These are phyloP conservation scores for Eucalyptus tenuipes DNA, from an alignment of 345 rosid species.

Conservation along the genomic window DNA sequence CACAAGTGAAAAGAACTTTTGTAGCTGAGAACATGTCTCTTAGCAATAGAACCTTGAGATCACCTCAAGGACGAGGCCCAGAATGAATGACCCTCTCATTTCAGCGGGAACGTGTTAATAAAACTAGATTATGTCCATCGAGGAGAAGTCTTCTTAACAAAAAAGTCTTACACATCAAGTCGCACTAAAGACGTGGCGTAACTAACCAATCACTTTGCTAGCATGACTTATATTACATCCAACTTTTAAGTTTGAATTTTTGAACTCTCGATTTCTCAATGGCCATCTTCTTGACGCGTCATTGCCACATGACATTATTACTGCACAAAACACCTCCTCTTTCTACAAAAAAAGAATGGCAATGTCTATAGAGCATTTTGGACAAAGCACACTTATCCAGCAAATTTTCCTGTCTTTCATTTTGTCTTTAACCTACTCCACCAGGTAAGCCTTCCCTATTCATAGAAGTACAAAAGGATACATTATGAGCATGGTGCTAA, in stretches of 20 bases:
- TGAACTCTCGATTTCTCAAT: background rate
- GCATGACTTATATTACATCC: background rate
- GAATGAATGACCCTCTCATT: background rate
- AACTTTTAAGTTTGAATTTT: background rate
- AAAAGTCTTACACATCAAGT: fast-evolving
- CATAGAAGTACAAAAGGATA: background rate
- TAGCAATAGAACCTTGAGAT: background rate
- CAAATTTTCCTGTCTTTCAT: background rate
- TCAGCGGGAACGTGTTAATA: background rate
- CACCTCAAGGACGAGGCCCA: background rate
- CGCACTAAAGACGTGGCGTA: fast-evolving
- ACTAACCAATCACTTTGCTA: background rate
- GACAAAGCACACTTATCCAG: background rate
- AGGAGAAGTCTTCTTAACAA: background rate
- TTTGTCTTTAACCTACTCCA: background rate
- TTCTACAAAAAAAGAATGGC: background rate
- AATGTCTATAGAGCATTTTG: background rate
- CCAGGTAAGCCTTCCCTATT: background rate
- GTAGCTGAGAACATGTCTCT: background rate
- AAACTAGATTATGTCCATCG: background rate
- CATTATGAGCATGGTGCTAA: background rate
- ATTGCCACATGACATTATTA: background rate
- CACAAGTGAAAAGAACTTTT: background rate
- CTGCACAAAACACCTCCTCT: background rate
- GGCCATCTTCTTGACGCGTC: background rate